Evolutionary conservation across 1,284 basidiomycete genomes (phyloP).

Genomic region (Ceratobasidium sp.): DNA sequence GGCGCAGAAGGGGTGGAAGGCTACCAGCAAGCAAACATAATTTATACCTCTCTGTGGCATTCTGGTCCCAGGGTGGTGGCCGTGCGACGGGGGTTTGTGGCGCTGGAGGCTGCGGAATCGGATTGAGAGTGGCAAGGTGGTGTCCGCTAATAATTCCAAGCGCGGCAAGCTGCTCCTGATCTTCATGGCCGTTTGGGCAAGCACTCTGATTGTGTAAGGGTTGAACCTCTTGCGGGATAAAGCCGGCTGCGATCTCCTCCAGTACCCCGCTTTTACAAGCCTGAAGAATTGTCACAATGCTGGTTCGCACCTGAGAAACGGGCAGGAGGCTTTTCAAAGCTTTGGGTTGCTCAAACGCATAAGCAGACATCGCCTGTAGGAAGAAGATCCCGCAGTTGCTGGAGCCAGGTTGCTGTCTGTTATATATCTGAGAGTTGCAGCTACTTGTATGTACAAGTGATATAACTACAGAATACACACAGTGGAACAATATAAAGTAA

Average conservation of each 20-base stretch:
- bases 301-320: background rate
- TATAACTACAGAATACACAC: too few relatives aligned
- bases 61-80: background rate
- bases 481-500: too few relatives aligned
- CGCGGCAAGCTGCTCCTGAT: too few relatives aligned
- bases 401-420: background rate
- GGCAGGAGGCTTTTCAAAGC: background rate
- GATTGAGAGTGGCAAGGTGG: background rate
- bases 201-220: too few relatives aligned
- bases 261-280: background rate
- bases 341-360: background rate
- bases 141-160: too few relatives aligned
- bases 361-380: background rate
- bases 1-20: background rate
- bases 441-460: too few relatives aligned
- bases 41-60: background rate
- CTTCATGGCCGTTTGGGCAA: too few relatives aligned
- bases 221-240: background rate
- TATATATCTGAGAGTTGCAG: too few relatives aligned
- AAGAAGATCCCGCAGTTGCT: conserved; percentile 7
- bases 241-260: background rate
- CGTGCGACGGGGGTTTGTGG: background rate
- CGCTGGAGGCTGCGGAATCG: background rate
- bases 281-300: background rate
- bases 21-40: background rate